A percentile compares a stretch with the other conserved stretches of the same genome.
These are phyloP conservation scores for Chenopodium album DNA, from an alignment of 148 eudicot genomes.

Conservation along the genomic window DNA sequence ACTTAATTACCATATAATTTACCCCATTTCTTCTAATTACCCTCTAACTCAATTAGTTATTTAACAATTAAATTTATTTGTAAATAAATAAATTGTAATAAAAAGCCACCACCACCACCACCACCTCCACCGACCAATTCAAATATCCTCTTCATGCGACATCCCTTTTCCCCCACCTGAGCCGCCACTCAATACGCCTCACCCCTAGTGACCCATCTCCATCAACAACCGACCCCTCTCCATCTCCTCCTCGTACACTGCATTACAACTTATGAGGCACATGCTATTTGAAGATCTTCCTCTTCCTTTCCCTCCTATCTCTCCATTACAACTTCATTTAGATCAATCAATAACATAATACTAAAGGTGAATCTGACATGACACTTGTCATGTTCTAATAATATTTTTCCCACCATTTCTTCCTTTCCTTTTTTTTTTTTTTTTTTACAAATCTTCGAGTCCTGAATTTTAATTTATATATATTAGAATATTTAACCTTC, in stretches of 20 bases:
- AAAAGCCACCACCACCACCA: not conserved
- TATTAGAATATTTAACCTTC: too few species aligned
- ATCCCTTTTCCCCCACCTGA: not conserved
- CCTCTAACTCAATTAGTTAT: not conserved
- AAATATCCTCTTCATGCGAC: not conserved
- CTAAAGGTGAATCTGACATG: too few species aligned
- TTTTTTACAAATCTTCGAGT: too few species aligned
- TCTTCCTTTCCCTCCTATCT: not conserved
- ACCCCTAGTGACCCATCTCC: not conserved
- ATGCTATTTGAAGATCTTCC: not conserved
- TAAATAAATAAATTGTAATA: too few species aligned
- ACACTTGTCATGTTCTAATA: too few species aligned
- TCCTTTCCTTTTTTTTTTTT: too few species aligned
- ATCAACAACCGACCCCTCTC: not conserved
- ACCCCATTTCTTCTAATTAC: not conserved
- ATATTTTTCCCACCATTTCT: too few species aligned
- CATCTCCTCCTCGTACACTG: not conserved
- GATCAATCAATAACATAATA: not conserved
- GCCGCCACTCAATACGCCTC: not conserved
- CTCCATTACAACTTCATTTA: not conserved
- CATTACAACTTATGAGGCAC: not conserved
- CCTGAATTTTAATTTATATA: too few species aligned
- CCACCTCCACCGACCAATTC: not conserved
- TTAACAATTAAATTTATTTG: too few species aligned
- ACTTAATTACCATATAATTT: not conserved